Evolutionary conservation across 345 rosid species (phyloP), one percentile per base, ranked within the genome.

Genomic region (Eucalyptus tenuipes): DNA sequence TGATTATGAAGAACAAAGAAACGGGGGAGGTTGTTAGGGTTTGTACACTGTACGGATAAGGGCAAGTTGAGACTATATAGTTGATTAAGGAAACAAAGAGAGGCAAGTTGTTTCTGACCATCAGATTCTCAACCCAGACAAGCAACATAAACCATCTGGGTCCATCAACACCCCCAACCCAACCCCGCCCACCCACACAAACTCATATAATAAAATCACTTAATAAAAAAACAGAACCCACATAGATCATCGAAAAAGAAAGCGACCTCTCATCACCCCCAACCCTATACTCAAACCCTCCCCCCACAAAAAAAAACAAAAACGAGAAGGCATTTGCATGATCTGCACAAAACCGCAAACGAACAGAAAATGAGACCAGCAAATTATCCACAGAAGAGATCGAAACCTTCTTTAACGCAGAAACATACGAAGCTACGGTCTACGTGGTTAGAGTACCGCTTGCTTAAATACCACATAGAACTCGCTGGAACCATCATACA

Each of bases 81-180:
- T 61, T 66, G 90, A 42, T 66, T 75, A 87, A 79, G 80, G 88
- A 87, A 52, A 71, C 55, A 87, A 81, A 37, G 49, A 22, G 84
- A 75, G 47, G 84, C 84, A 75, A 75, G 84, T 75, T 75, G 84
- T 40, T 75, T 40, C 84, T 40, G 84, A 40, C 84, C 84, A 75
- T 75, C 47, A 40, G 84, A 75, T 40, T 75, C 84, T 75, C 84
- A 10, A 75, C 47, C 22, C 90, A 85, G 87, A 85, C 90, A 93
- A 92, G 92, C 94, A 94, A 93, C 95, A 91, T 82, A 93, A 92
- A 92, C 89, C 91, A 94, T 94, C 94, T 92, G 93, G 93, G 16
- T 75, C 84, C 84, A 48, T 50, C 85, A 27, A 37, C 22, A 42
- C 80, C 61, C 86, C n/a, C 4, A 12, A 7, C 49, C 10, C 49